phyloP scores from a whole-genome alignment of 805 yeast genomes.

The Priceomyces castillae region DNA sequence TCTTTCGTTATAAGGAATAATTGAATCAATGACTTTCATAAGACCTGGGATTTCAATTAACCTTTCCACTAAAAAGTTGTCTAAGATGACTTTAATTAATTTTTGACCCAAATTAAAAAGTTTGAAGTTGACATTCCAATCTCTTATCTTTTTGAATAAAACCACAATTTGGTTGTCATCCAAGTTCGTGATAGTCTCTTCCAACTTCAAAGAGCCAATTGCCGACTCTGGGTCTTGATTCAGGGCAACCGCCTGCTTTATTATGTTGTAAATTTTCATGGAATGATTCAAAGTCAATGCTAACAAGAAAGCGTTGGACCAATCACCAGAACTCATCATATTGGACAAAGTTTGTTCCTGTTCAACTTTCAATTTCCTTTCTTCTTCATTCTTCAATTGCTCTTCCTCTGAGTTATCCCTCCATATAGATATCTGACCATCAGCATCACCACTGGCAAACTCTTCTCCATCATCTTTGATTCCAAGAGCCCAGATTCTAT shows the following conservation, averaged over 20 bases:
- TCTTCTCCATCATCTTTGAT: constrained; percentile 61
- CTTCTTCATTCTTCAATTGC: constrained; percentile 49
- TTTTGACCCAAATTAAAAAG: constrained; percentile 80
- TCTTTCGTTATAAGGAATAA: constrained; percentile 85
- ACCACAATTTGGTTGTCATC: constrained; percentile 56
- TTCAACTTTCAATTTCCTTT: constrained; percentile 60
- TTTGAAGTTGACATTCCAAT: constrained; percentile 91
- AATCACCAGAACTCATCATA: constrained; percentile 66
- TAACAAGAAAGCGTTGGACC: constrained; percentile 84
- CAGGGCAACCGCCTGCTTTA: constrained; percentile 58
- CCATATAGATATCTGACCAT: constrained; percentile 90
- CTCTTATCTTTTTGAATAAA: constrained; percentile 75
- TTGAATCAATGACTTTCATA: constrained; percentile 64
- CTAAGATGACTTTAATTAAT: constrained; percentile 62
- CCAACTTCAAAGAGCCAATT: constrained; percentile 60
- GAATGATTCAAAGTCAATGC: constrained; percentile 90
- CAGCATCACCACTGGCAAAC: constrained; percentile 89
- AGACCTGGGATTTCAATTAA: constrained; percentile 67
- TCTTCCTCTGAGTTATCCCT: constrained; percentile 79
- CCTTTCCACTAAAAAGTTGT: constrained; percentile 50
- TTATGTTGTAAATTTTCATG: constrained; percentile 76
- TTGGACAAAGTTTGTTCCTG: constrained; percentile 86
- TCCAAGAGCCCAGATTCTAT: constrained; percentile 90
- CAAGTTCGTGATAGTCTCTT: constrained; percentile 56
- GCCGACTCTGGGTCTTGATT: constrained; percentile 47